Evolutionary conservation across 2,329 filamentous ascomycete genomes (phyloP).

Genomic region (Neoascochyta sp.): DNA sequence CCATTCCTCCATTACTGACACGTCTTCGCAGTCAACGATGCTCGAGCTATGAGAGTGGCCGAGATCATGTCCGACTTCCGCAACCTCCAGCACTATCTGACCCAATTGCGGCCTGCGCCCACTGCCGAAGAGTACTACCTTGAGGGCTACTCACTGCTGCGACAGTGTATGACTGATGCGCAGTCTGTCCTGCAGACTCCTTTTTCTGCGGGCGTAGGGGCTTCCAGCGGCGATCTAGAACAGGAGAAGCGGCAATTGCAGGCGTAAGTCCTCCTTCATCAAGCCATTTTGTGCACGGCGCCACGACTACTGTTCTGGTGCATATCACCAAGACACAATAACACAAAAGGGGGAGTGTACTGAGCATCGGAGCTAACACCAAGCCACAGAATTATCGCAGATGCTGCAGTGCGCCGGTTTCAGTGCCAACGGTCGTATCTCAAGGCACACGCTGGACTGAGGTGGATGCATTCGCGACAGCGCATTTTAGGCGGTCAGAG

Average conservation of each 20-base stretch:
- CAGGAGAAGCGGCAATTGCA: slow-evolving; percentile 55
- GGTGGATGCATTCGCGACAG: slow-evolving; percentile 56
- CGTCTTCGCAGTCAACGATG: slow-evolving; percentile 54
- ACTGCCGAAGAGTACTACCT: slow-evolving; percentile 55
- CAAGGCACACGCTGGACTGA: slow-evolving; percentile 53
- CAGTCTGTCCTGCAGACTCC: slow-evolving; percentile 53
- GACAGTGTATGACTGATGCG: slow-evolving; percentile 54
- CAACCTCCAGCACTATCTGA: slow-evolving; percentile 57
- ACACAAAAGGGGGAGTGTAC: too few relatives aligned
- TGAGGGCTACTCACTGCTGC: slow-evolving; percentile 56
- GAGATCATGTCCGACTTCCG: slow-evolving; percentile 64
- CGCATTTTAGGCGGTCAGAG: slow-evolving; percentile 51
- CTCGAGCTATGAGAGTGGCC: slow-evolving; percentile 58
- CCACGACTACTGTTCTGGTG: too few relatives aligned
- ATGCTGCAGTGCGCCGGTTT: slow-evolving; percentile 58
- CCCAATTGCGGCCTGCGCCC: slow-evolving; percentile 50
- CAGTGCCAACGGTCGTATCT: slow-evolving; percentile 60
- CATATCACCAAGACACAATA: too few relatives aligned
- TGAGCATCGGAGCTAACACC: slow-evolving; percentile 21
- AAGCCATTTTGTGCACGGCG: too few relatives aligned
- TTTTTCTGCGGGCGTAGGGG: slow-evolving; percentile 46
- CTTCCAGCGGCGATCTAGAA: slow-evolving; percentile 48
- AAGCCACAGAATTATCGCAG: slow-evolving; percentile 54
- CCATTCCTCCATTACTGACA: slow-evolving; percentile 1
- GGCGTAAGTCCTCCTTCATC: slow-evolving; percentile 44